These are phyloP conservation scores for Nephelium lappaceum DNA, from an alignment of 345 rosid species.

Conservation along the genomic window DNA sequence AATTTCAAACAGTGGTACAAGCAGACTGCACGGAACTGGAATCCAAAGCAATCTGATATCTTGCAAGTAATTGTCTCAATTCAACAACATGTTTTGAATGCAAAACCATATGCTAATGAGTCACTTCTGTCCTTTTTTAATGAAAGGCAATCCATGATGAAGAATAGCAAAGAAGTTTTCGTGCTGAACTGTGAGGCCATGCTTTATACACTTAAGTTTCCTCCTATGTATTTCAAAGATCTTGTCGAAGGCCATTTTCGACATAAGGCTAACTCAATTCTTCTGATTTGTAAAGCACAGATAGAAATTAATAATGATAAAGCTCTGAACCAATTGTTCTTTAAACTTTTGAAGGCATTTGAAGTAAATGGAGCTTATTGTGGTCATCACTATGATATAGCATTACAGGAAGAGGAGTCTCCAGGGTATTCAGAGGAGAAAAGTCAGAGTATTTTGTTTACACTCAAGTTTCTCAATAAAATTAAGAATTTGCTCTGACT, in stretches of 20 bases:
- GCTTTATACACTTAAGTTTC: conserved; percentile 7
- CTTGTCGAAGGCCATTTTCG: conserved; percentile 18
- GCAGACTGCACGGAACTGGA: background rate
- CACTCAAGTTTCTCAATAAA: background rate
- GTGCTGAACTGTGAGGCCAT: conserved; percentile 14
- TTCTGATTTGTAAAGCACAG: conserved; percentile 19
- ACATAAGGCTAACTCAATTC: conserved; percentile 21
- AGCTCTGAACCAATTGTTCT: conserved; percentile 16
- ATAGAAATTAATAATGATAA: background rate
- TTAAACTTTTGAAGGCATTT: conserved; percentile 14
- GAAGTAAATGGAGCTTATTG: conserved; percentile 23
- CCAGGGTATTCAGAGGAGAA: background rate
- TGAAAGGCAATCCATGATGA: background rate
- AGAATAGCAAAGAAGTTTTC: conserved; percentile 8
- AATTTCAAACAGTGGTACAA: background rate
- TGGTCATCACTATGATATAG: conserved; percentile 12
- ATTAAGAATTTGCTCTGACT: background rate
- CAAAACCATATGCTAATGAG: background rate
- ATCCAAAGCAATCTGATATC: background rate
- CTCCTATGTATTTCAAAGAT: background rate
- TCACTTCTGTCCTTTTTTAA: background rate
- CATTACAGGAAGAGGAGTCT: background rate
- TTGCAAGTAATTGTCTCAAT: conserved; percentile 14
- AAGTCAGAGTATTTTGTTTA: background rate
- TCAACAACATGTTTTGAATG: conserved; percentile 15